Percentiles rank a stretch among this genome's conserved stretches.
Evolutionary conservation across 805 yeast genomes (phyloP).

Genomic region (Yueomyces sinensis): DNA sequence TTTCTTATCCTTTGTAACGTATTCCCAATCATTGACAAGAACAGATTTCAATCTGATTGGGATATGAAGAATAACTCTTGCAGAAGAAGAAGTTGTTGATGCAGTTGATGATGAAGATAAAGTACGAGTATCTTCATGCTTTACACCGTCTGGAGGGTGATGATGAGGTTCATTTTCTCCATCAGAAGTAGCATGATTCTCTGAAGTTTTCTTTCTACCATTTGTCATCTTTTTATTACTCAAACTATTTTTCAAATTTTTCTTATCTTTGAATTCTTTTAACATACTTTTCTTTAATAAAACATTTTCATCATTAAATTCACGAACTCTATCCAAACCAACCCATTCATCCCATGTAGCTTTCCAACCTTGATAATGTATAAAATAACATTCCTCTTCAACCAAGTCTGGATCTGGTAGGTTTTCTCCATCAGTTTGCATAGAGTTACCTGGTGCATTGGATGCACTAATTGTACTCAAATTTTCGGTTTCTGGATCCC

Average conservation of each 20-base stretch:
- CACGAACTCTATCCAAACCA: constrained; percentile 49
- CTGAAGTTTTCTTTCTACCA: not conserved
- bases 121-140: not conserved
- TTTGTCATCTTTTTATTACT: not conserved
- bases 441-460: constrained; percentile 2
- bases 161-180: not conserved
- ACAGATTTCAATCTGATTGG: constrained; percentile 56
- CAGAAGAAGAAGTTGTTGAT: not conserved
- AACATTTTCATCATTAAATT: constrained; percentile 54
- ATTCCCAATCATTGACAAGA: constrained; percentile 90
- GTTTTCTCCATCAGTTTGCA: not conserved
- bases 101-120: not conserved
- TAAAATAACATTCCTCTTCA: constrained; percentile 37
- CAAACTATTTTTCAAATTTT: constrained; percentile 14
- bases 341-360: constrained; percentile 97
- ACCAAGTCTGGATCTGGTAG: constrained; percentile 20
- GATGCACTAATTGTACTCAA: constrained; percentile 13
- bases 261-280: constrained; percentile 26
- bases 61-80: constrained; percentile 39
- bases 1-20: constrained; percentile 66
- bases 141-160: not conserved
- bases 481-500: constrained; percentile 37
- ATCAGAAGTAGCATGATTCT: not conserved
- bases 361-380: constrained; percentile 96
- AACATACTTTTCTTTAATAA: constrained; percentile 48